Conservation (phyloP, 805 yeast genomes). For the Kodamaea sagamina region DNA sequence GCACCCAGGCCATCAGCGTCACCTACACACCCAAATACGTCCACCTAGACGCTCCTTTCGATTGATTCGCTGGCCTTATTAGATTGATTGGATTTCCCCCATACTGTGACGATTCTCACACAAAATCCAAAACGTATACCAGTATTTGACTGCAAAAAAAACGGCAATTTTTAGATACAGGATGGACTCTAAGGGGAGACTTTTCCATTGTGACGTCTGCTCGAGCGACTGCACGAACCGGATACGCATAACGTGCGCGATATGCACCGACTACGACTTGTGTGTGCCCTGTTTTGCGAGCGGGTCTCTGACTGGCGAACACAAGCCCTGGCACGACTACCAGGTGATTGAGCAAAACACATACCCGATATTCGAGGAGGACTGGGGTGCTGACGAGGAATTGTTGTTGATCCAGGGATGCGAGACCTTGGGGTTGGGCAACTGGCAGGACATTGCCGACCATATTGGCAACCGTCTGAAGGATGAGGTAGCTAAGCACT, state of each 20-base stretch:
- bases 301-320: constrained; percentile 78
- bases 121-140: constrained; percentile 1
- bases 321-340: constrained; percentile 93
- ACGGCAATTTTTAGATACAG: constrained; percentile 1
- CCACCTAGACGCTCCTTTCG: neutral
- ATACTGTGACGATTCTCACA: neutral
- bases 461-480: constrained; percentile 90
- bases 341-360: constrained; percentile 91
- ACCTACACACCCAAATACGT: neutral
- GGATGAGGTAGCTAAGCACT: constrained; percentile 89
- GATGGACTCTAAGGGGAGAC: constrained; percentile 42
- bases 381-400: constrained; percentile 99
- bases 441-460: constrained; percentile 98
- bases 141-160: constrained; percentile 6
- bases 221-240: constrained; percentile 94
- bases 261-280: constrained; percentile 90
- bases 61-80: constrained; percentile 7
- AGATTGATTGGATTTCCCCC: constrained; percentile 4
- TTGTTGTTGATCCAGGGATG: constrained; percentile 84
- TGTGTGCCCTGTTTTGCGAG: constrained; percentile 96
- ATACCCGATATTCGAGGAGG: constrained; percentile 84
- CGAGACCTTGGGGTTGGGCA: constrained; percentile 88
- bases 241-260: constrained; percentile 88
- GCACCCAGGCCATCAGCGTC: neutral
- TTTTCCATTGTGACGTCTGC: constrained; percentile 92